Conservation (phyloP, 768 basidiomycete genomes). For the Tulasnella sp. region DNA sequence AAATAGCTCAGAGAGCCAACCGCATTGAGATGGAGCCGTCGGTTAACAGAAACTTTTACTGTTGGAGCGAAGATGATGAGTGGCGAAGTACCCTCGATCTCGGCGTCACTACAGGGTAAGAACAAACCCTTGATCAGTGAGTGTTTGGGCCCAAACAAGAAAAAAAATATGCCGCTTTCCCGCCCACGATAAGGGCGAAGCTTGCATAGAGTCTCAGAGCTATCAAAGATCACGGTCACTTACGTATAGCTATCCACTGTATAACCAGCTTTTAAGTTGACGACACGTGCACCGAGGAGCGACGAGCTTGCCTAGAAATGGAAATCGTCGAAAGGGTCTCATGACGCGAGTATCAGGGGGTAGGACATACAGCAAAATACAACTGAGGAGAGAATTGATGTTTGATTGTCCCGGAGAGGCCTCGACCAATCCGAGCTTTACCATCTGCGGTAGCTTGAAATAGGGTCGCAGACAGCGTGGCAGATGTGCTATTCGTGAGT, state of each 20-base stretch:
- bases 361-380: background rate
- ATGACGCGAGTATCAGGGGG: background rate
- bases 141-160: background rate
- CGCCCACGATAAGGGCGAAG: background rate
- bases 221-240: background rate
- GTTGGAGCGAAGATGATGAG: background rate
- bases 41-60: background rate
- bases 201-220: background rate
- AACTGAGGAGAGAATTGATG: constrained; percentile 19
- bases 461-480: background rate
- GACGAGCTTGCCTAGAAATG: background rate
- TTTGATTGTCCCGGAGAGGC: constrained; percentile 15
- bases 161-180: background rate
- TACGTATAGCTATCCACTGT: constrained; percentile 9
- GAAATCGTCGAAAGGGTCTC: background rate
- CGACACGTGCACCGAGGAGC: background rate
- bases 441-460: constrained; percentile 4
- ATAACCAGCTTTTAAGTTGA: background rate
- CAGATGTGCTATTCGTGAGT: background rate
- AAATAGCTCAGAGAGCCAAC: background rate
- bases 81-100: background rate
- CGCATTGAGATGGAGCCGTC: constrained; percentile 5
- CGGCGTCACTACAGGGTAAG: background rate
- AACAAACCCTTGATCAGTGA: background rate
- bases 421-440: background rate